phyloP scores from a whole-genome alignment of 371 early-diverging fungal species.

The Syncephalastrum monosporum region DNA sequence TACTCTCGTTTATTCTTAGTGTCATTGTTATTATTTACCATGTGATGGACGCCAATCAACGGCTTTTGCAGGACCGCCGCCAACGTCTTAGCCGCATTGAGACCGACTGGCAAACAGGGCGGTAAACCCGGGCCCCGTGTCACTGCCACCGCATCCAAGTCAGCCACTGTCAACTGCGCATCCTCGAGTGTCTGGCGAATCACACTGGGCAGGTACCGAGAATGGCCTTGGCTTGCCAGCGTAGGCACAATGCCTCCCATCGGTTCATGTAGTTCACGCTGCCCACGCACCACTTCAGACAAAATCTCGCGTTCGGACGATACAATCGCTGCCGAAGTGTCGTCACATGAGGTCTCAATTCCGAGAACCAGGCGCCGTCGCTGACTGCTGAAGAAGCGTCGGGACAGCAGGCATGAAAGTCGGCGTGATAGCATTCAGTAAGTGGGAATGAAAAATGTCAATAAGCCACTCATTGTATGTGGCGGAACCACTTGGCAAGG shows the following conservation, averaged over 20 bases:
- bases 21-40: slow-evolving; percentile 47
- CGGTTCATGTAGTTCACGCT: slow-evolving; percentile 73
- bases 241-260: slow-evolving; percentile 84
- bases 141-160: slow-evolving; percentile 81
- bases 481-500: no score
- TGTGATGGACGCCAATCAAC: slow-evolving; percentile 83
- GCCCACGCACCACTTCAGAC: slow-evolving; percentile 64
- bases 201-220: slow-evolving; percentile 64
- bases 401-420: no score
- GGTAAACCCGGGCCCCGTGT: slow-evolving; percentile 85
- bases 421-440: no score
- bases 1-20: slow-evolving; percentile 1
- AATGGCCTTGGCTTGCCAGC: slow-evolving; percentile 72
- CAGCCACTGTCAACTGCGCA: slow-evolving; percentile 52
- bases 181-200: slow-evolving; percentile 62
- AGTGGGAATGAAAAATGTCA: no score
- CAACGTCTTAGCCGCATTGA: slow-evolving; percentile 78
- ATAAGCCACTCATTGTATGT: no score
- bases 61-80: slow-evolving; percentile 73
- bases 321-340: slow-evolving; percentile 83
- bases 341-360: slow-evolving; percentile 85
- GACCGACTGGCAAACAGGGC: slow-evolving; percentile 71
- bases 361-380: slow-evolving; percentile 49
- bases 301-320: slow-evolving; percentile 66
- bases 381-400: no score